Evolutionary conservation across 1,284 basidiomycete genomes (phyloP), one percentile per base, ranked within the genome.

Genomic region (Pascua sp.): DNA sequence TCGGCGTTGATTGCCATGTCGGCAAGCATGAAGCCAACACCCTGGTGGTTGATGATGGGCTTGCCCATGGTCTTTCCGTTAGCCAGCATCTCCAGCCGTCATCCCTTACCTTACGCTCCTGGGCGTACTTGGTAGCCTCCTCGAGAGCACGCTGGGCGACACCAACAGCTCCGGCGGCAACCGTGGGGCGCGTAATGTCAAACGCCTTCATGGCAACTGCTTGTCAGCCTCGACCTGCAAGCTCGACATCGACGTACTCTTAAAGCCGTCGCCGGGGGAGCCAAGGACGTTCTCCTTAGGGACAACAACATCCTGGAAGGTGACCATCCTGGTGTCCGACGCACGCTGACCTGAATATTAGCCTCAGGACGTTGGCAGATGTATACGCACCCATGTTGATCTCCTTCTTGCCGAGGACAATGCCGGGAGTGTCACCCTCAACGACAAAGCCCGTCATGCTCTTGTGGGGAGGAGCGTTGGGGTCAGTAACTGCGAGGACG

Each of bases 391-490:
- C 82, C 81, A 83, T 83, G 71, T 83, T 83, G 65, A 83, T 79
- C 65, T 82, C 79, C 72, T 83, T 83, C 69, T 80, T 81, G 49
- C 80, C 80, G 18, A 78, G 57, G 10, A 62, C 65, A 55, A 83
- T 78, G 7, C 82, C 82, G 0, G 73, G 71, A 0, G 78, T 67
- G 60, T 82, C 78, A 15, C 76, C 81, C 47, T 83, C 82, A 36
- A 83, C 81, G 24, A 83, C 80, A 60, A 83, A 83, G 3, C 82
- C 82, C 0, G 80, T 80, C 77, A 83, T 80, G 11, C 79, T 72
- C 63, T 79, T 80, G 66, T 75, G 76, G 4, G 78, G 71, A 37
- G 80, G 77, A 8, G 77, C 79, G 8, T 61, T 49, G 0, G 79
- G 67, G 64, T 83, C 81, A 16, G 81, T 82, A 50, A 80, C 78